A percentile compares a stretch with the other conserved stretches of the same genome.
Evolutionary conservation across 2,329 filamentous ascomycete species (phyloP).

Genomic region (Fusarium dlaminii): DNA sequence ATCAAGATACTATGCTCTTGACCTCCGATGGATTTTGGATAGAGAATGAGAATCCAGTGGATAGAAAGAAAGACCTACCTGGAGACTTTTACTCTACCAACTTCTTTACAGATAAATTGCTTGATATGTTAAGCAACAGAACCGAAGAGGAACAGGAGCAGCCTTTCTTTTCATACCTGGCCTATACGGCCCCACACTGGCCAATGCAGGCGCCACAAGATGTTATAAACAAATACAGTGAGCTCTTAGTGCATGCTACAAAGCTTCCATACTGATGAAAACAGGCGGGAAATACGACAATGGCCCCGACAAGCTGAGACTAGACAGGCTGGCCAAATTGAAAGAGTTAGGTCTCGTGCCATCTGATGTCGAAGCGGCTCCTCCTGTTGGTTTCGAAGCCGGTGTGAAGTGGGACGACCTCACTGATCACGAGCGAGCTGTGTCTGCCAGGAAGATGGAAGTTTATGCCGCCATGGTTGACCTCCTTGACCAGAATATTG

Average conservation of each 20-base stretch:
- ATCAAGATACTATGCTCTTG: conserved; percentile 58
- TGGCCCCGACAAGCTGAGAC: conserved; percentile 53
- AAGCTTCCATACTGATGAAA: not conserved
- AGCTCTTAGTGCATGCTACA: fast-evolving
- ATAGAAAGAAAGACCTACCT: conserved; percentile 52
- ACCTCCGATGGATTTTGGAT: conserved; percentile 48
- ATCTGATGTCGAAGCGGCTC: conserved; percentile 45
- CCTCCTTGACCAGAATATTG: conserved; percentile 62
- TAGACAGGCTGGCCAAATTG: conserved; percentile 43
- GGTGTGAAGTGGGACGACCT: conserved; percentile 36
- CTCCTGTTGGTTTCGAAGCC: conserved; percentile 19
- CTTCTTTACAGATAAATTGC: conserved; percentile 60
- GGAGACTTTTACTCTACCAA: conserved; percentile 63
- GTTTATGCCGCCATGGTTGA: conserved; percentile 68
- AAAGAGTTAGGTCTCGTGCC: not conserved
- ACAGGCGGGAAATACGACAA: conserved; percentile 46
- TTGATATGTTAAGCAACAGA: conserved; percentile 55
- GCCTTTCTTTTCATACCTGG: conserved; percentile 6
- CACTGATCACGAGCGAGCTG: not conserved
- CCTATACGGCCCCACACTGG: conserved; percentile 15
- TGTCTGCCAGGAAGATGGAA: conserved; percentile 48
- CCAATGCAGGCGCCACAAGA: conserved; percentile 11
- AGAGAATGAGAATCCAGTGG: conserved; percentile 50
- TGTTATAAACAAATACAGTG: conserved; percentile 3
- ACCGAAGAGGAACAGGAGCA: conserved; percentile 41